These are phyloP conservation scores for Trichoderma reesei DNA, from an alignment of 495 filamentous ascomycete species.

Conservation along the genomic window DNA sequence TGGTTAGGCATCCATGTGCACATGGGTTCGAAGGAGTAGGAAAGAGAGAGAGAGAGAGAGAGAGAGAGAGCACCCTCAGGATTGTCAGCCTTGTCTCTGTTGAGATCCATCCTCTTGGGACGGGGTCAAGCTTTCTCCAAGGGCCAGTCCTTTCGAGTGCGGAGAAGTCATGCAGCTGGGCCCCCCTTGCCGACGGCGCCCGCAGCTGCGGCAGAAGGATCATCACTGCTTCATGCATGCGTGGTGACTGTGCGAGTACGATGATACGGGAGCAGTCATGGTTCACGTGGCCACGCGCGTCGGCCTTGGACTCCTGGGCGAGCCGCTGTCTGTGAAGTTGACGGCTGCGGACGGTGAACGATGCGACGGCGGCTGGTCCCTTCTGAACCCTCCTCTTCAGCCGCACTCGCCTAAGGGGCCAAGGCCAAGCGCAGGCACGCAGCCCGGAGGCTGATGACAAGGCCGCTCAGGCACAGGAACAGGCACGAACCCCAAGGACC, in stretches of 20 bases:
- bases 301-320: neutral
- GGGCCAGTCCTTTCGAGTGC: too few relatives aligned
- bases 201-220: neutral
- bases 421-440: neutral
- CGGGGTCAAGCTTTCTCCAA: neutral
- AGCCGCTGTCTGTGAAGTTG: neutral
- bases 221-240: neutral
- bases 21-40: neutral
- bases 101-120: neutral
- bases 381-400: neutral
- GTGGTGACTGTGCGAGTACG: too few relatives aligned
- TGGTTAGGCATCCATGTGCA: neutral
- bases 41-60: too few relatives aligned
- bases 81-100: neutral
- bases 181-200: neutral
- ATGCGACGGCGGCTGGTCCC: slow-evolving; percentile 2
- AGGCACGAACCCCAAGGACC: neutral
- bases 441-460: neutral
- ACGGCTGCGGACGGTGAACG: neutral
- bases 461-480: neutral
- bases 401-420: neutral
- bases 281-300: neutral
- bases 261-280: too few relatives aligned
- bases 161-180: neutral
- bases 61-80: neutral